Conservation (phyloP, 179 eudicot species). For the Patellifolia procumbens region DNA sequence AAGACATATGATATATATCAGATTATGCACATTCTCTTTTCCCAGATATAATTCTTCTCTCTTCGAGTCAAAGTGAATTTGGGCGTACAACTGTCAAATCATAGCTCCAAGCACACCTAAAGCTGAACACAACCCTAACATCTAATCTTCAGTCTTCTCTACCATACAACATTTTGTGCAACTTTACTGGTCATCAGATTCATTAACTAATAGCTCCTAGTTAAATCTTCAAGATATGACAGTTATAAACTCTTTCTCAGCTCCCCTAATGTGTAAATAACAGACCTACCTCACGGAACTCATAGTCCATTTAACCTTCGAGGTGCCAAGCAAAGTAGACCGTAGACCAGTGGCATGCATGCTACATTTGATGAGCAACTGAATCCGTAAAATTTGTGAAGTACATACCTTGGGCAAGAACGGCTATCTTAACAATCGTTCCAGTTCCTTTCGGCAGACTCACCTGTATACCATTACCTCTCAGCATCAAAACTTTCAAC, state of each 20-base stretch:
- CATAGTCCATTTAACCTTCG: background rate
- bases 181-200: background rate
- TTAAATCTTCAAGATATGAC: background rate
- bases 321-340: background rate
- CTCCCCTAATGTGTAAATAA: constrained; percentile 7
- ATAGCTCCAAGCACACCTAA: background rate
- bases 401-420: constrained; percentile 86
- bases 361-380: background rate
- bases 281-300: background rate
- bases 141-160: background rate
- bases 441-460: constrained; percentile 98
- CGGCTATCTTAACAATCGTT: constrained; percentile 83
- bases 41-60: background rate
- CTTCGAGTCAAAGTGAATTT: background rate
- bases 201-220: background rate
- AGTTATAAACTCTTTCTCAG: background rate
- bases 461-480: constrained; percentile 49
- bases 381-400: background rate
- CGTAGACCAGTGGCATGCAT: background rate
- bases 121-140: constrained; percentile 8
- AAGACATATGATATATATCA: too few species aligned
- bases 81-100: background rate
- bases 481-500: constrained; percentile 11
- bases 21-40: background rate
- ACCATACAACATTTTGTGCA: background rate